phyloP scores from a whole-genome alignment of 2,329 filamentous ascomycete genomes.

The Nemania serpens region DNA sequence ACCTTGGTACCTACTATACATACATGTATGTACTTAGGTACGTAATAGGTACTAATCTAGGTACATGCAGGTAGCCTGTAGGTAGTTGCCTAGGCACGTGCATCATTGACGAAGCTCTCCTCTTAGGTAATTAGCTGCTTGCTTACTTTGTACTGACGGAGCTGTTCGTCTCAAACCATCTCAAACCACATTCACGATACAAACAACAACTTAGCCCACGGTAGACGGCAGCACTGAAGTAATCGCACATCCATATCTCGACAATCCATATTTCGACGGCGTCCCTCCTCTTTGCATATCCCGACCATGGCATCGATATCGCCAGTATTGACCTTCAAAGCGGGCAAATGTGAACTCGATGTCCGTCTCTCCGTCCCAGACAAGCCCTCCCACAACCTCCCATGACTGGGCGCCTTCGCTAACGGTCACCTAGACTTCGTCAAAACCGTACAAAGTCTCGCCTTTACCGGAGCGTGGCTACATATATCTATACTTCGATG shows the following conservation, averaged over 20 bases:
- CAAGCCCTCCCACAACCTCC: constrained; percentile 1
- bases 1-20: too few relatives aligned
- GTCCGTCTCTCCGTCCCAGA: constrained; percentile 63
- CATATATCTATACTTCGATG: constrained; percentile 89
- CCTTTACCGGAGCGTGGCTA: constrained; percentile 77
- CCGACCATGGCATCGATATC: constrained; percentile 71
- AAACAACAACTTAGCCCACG: neutral
- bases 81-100: too few relatives aligned
- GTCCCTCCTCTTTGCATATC: neutral
- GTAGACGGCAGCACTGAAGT: too few relatives aligned
- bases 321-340: constrained; percentile 95
- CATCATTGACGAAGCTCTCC: constrained; percentile 33
- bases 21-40: neutral
- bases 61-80: too few relatives aligned
- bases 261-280: neutral
- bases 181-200: neutral
- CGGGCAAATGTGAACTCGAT: constrained; percentile 83
- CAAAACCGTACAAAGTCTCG: constrained; percentile 71
- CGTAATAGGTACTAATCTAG: too few relatives aligned
- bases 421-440: constrained; percentile 33
- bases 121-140: too few relatives aligned
- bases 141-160: too few relatives aligned
- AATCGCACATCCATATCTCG: neutral
- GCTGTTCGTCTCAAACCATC: neutral
- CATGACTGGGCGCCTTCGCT: constrained; percentile 17